Evolutionary conservation across 2,329 filamentous ascomycete species (phyloP).

Genomic region (Parafenestella ontariensis): DNA sequence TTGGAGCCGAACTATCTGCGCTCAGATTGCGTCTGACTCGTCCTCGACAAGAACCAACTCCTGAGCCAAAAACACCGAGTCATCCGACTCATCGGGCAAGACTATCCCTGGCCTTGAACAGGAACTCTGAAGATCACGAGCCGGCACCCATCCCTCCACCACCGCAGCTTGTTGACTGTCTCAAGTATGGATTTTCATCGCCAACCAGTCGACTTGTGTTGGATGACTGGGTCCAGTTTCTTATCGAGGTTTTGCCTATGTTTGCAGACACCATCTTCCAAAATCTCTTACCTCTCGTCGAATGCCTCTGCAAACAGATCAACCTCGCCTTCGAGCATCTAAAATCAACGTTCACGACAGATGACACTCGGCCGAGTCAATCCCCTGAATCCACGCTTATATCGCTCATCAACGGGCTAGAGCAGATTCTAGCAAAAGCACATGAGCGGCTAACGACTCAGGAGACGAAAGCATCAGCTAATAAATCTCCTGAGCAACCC

Average conservation of each 20-base stretch:
- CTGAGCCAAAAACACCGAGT: conserved; percentile 28
- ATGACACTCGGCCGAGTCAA: conserved; percentile 36
- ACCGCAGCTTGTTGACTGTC: conserved; percentile 78
- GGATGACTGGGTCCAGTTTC: conserved; percentile 89
- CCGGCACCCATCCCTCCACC: conserved; percentile 60
- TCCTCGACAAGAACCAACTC: conserved; percentile 23
- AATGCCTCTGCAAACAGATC: conserved; percentile 84
- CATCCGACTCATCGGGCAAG: conserved; percentile 37
- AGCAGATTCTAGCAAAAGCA: conserved; percentile 85
- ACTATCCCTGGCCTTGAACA: conserved; percentile 38
- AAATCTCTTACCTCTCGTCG: conserved; percentile 86
- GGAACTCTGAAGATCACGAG: conserved; percentile 40
- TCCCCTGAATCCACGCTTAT: conserved; percentile 76
- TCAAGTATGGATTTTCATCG: conserved; percentile 82
- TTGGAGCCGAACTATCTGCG: conserved; percentile 78
- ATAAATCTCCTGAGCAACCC: conserved; percentile 81
- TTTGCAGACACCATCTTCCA: conserved; percentile 88
- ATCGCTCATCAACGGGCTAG: conserved; percentile 88
- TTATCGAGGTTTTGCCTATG: conserved; percentile 82
- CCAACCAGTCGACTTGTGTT: conserved; percentile 75
- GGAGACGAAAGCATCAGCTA: conserved; percentile 70
- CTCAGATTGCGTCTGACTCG: conserved; percentile 66
- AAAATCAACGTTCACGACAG: conserved; percentile 65
- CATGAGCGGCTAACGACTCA: conserved; percentile 83
- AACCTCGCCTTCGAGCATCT: conserved; percentile 74